phyloP scores from a whole-genome alignment of 768 basidiomycete species.

The Lentinula sp. region DNA sequence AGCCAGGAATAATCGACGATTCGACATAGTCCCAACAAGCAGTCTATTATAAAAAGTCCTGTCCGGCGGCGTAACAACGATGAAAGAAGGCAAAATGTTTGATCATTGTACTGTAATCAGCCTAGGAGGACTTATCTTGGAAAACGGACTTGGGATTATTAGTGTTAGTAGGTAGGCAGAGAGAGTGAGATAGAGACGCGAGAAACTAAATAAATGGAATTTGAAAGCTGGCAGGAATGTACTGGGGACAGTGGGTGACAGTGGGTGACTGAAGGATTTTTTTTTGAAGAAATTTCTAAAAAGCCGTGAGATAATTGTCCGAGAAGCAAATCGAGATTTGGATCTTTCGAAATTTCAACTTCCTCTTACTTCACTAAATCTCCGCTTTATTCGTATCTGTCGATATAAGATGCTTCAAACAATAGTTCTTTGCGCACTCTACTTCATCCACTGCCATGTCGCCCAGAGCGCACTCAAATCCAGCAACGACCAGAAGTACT shows the following conservation, averaged over 20 bases:
- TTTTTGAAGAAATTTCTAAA: neutral
- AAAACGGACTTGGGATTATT: neutral
- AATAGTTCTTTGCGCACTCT: slow-evolving; percentile 16
- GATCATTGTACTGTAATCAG: neutral
- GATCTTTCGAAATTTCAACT: neutral
- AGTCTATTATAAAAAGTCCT: neutral
- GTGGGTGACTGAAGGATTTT: neutral
- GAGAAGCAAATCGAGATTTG: neutral
- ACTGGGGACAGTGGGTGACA: neutral
- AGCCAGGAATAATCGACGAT: neutral
- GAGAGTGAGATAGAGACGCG: neutral
- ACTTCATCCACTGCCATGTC: slow-evolving; percentile 43
- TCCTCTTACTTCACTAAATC: neutral
- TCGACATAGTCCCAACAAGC: neutral
- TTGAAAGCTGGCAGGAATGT: neutral
- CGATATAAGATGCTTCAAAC: slow-evolving; percentile 7
- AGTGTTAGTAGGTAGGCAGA: neutral
- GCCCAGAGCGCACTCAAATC: slow-evolving; percentile 35
- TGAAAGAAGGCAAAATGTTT: neutral
- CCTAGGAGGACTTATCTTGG: too few relatives aligned
- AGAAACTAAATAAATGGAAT: neutral
- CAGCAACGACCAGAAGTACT: slow-evolving; percentile 27
- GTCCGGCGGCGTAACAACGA: neutral
- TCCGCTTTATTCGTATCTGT: slow-evolving; percentile 8
- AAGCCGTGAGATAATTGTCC: neutral